phyloP scores from a whole-genome alignment of 257 asterid species.

The Solanum pinnatisectum region DNA sequence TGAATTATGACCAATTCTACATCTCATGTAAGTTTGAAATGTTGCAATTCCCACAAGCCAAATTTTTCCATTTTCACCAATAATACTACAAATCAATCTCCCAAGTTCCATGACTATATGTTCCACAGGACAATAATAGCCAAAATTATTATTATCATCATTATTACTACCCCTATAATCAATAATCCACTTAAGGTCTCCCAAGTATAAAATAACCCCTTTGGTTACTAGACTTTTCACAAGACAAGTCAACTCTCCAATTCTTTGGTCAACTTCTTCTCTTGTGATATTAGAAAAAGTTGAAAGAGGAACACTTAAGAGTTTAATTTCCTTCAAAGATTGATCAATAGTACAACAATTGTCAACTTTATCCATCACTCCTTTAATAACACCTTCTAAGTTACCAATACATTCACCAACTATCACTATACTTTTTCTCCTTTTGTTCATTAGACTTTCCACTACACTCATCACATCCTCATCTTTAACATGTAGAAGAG shows the following conservation, averaged over 20 bases:
- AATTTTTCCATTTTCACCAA: constrained; percentile 37
- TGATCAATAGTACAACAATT: constrained; percentile 6
- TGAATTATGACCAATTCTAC: constrained; percentile 50
- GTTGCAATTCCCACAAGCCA: constrained; percentile 82
- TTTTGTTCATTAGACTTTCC: constrained; percentile 18
- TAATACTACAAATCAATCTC: constrained; percentile 32
- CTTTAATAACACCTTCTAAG: constrained; percentile 38
- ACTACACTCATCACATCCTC: constrained; percentile 47
- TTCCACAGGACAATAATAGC: constrained; percentile 55
- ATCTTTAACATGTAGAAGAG: constrained; percentile 2
- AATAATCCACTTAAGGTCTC: constrained; percentile 71
- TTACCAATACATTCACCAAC: constrained; percentile 50
- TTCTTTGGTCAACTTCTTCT: constrained; percentile 51
- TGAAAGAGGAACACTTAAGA: constrained; percentile 42
- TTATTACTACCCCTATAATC: constrained; percentile 31
- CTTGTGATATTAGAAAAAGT: constrained; percentile 42
- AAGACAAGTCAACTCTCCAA: constrained; percentile 41
- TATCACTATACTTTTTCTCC: constrained; percentile 35
- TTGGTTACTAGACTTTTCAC: constrained; percentile 37
- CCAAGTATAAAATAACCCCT: constrained; percentile 71
- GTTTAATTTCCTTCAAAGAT: constrained; percentile 36
- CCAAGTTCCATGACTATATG: constrained; percentile 75
- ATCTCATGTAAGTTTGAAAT: constrained; percentile 57
- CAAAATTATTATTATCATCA: not conserved
- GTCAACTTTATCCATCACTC: constrained; percentile 41